Conservation (phyloP, 768 basidiomycete species). For the Hortiboletus campestris region DNA sequence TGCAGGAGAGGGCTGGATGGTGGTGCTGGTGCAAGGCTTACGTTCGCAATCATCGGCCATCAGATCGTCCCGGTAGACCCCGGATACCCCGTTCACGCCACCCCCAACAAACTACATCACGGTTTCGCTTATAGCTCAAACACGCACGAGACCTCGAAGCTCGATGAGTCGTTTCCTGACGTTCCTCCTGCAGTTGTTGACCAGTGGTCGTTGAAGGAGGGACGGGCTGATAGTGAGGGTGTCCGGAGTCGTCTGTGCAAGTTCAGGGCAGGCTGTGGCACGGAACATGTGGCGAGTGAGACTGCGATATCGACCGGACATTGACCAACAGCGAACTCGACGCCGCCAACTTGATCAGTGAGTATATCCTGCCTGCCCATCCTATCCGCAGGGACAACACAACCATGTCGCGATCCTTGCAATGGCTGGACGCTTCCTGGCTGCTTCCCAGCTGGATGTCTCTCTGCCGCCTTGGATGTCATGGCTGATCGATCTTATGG, state of each 20-base stretch:
- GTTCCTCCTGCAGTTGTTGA: neutral
- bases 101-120: neutral
- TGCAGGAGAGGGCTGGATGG: neutral
- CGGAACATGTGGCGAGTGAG: neutral
- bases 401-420: neutral
- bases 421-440: neutral
- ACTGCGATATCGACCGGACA: constrained; percentile 6
- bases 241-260: constrained; percentile 15
- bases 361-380: constrained; percentile 28
- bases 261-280: constrained; percentile 31
- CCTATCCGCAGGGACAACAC: neutral
- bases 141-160: neutral
- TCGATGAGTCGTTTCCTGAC: no score
- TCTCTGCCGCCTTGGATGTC: constrained; percentile 41
- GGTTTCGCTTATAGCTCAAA: neutral
- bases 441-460: constrained; percentile 47
- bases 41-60: no score
- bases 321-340: constrained; percentile 18
- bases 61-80: constrained; percentile 12
- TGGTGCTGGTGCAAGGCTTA: constrained; percentile 14
- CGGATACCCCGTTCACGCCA: constrained; percentile 10
- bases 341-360: constrained; percentile 34
- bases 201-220: no score
- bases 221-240: constrained; percentile 1
- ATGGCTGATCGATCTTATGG: constrained; percentile 26